Base-by-base conservation (phyloP, 2,329 filamentous ascomycete genomes). In the Apiospora saccharicola region DNA sequence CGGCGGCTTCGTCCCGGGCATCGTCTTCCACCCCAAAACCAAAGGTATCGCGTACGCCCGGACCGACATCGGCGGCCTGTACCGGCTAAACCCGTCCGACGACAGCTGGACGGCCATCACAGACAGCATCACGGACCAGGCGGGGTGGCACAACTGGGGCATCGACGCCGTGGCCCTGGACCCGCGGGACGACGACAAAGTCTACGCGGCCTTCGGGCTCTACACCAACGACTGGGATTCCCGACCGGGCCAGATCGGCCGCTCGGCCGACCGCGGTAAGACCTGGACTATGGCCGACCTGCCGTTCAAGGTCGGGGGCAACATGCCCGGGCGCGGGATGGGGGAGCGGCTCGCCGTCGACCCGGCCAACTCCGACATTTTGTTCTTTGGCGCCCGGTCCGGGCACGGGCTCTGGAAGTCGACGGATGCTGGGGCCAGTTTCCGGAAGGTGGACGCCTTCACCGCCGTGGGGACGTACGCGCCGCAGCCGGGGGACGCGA, bases 191-290 rank as follows among this genome's bases (percentile, higher is more conserved):
- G 79, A 86, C 3, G 81, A 85, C 72, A 85, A 86, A 70, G 82
- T 90, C 0, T 90, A 88, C 74, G 83, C 87, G 1, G 88, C 88
- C 0, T 83, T 86, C 0, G 88, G 89, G 71, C 84, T 88, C 82
- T 90, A 90, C 77, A 90, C 88, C n/a, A 90, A 87, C 77, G 81
- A 81, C 74, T 90, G 88, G 83, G 89, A 90, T n/a, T n/a, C 72
- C 87, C 88, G 0, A 88, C 86, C 85, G 5, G 88, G 88, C 10
- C 82, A 86, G 10, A 89, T 90, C 49, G 84, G 89, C 44, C 84
- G 85, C 41, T 89, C 87, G 12, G 86, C 83, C 12, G 87, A 91
- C 75, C 82, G 85, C 75, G 89, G 89, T 1, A 80, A 79, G 3
- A 89, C 88, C 0, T 90, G 87, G 86, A 76, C 81, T 1, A 81